Evolutionary conservation across 2,329 filamentous ascomycete species (phyloP), one percentile per base, ranked within the genome.

Genomic region (Colletotrichum costaricense): DNA sequence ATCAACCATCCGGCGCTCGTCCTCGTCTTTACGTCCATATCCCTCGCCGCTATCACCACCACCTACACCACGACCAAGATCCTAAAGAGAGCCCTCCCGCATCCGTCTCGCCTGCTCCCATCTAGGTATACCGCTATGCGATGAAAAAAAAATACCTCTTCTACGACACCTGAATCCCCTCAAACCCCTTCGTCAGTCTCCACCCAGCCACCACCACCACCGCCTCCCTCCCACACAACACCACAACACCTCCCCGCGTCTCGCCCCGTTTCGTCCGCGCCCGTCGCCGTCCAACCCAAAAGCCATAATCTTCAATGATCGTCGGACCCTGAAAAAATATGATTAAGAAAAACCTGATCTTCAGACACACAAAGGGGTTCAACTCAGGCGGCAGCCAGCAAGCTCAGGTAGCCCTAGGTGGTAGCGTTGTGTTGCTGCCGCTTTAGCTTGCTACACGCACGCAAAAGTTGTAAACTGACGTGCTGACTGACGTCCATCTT

Each of bases 301-400:
- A 35, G 55, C 59, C 67, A 38, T 55, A 73, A 73, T 70, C 70
- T 70, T 73, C 70, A 70, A 52, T 49, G 70, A 73, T 73, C 67
- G 70, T 70, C 67, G 70, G 70, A 73, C 70, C 70, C 70, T 73
- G 70, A 52, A 72, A 59, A 33, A 46, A 35, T 5, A 12, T 33
- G 9, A 35, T 11, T 30, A 11, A 68, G 8, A 24, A 55, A 68
- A 52, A 62, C 35, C 63, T 66, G 24, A 30, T 57, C 9, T 5
- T 35, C 22, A 35, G 28, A 26, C 28, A 35, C 60, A 22, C 60
- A 33, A 30, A 24, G 60, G 42, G 60, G 30, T 35, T 4, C 19
- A 49, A n/a, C 19, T 49, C 42, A 49, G 42, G 19, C 33, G 1
- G 26, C 26, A 14, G 4, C 8, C 26, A 49, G 26, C 26, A 30